phyloP scores from a whole-genome alignment of 2,329 filamentous ascomycete genomes.

The Claviceps citrina region DNA sequence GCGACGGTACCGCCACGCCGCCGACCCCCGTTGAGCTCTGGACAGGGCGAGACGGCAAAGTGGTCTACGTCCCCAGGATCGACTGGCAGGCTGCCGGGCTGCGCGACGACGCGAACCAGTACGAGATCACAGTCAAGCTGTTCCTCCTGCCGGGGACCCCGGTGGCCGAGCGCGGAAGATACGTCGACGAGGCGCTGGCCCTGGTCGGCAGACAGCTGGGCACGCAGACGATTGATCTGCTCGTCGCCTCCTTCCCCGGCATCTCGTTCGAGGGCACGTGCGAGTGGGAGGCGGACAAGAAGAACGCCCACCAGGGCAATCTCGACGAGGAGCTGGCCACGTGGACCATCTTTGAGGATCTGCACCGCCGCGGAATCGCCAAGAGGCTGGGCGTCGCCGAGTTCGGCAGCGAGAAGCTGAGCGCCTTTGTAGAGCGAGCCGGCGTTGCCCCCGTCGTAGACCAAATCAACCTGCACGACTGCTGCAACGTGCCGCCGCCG shows the following conservation, averaged over 20 bases:
- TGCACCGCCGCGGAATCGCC: conserved; percentile 58
- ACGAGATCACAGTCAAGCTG: conserved; percentile 90
- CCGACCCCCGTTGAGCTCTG: conserved; percentile 34
- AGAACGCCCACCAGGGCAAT: conserved; percentile 44
- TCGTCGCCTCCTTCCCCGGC: conserved; percentile 86
- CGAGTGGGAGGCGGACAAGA: conserved; percentile 57
- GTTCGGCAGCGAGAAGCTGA: conserved; percentile 72
- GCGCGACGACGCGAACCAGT: conserved; percentile 65
- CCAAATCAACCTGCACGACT: conserved; percentile 92
- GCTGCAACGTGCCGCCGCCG: conserved; percentile 85
- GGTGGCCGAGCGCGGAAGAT: conserved; percentile 45
- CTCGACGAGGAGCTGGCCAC: conserved; percentile 54
- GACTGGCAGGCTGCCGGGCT: conserved; percentile 57
- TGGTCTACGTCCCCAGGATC: conserved; percentile 63
- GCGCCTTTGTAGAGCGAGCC: conserved; percentile 58
- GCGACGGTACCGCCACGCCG: conserved; percentile 12
- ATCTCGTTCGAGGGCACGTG: conserved; percentile 89
- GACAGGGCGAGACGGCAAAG: conserved; percentile 48
- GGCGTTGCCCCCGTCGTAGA: conserved; percentile 65
- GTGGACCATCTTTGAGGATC: conserved; percentile 56
- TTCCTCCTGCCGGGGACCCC: conserved; percentile 73
- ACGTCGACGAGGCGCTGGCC: conserved; percentile 64
- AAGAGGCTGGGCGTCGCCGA: conserved; percentile 72
- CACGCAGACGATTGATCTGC: conserved; percentile 61
- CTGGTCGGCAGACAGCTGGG: conserved; percentile 69